Conservation (phyloP, 805 yeast genomes). For the Cyberlindnera mrakii region DNA sequence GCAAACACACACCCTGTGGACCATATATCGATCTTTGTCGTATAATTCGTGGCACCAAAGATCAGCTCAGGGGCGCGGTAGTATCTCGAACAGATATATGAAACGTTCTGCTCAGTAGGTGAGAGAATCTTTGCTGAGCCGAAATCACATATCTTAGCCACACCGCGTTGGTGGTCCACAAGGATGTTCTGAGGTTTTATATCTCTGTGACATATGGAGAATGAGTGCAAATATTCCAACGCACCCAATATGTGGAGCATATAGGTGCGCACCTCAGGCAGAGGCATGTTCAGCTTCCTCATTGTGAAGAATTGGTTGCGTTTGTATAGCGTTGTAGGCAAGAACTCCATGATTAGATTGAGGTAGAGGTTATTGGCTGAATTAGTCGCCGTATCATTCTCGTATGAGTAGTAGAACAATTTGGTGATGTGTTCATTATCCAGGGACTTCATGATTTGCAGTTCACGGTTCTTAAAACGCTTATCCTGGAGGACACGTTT, state of each 20-base stretch:
- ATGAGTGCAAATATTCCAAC: slow-evolving; percentile 69
- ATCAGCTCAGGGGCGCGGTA: slow-evolving; percentile 97
- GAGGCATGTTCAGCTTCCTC: slow-evolving; percentile 75
- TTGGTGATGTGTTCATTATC: slow-evolving; percentile 85
- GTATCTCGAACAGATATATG: slow-evolving; percentile 93
- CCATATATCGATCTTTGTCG: slow-evolving; percentile 97
- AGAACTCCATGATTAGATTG: slow-evolving; percentile 82
- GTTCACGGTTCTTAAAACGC: slow-evolving; percentile 88
- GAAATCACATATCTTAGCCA: slow-evolving; percentile 90
- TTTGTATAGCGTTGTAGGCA: slow-evolving; percentile 94
- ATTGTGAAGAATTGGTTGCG: slow-evolving; percentile 82
- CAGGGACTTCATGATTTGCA: slow-evolving; percentile 89
- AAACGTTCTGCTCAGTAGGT: slow-evolving; percentile 89
- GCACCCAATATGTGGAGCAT: slow-evolving; percentile 75
- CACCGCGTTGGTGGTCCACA: slow-evolving; percentile 79
- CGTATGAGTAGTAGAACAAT: slow-evolving; percentile 82
- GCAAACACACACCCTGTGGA: slow-evolving; percentile 98
- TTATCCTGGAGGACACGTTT: slow-evolving; percentile 95
- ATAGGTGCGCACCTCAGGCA: slow-evolving; percentile 80
- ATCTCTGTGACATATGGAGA: slow-evolving; percentile 86
- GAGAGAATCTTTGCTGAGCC: slow-evolving; percentile 91
- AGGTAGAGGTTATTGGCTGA: slow-evolving; percentile 62
- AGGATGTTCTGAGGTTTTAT: slow-evolving; percentile 86
- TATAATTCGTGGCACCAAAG: slow-evolving; percentile 94
- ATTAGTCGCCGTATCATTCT: slow-evolving; percentile 43